phyloP scores from a whole-genome alignment of 768 basidiomycete genomes.

The Boletus bicolor region DNA sequence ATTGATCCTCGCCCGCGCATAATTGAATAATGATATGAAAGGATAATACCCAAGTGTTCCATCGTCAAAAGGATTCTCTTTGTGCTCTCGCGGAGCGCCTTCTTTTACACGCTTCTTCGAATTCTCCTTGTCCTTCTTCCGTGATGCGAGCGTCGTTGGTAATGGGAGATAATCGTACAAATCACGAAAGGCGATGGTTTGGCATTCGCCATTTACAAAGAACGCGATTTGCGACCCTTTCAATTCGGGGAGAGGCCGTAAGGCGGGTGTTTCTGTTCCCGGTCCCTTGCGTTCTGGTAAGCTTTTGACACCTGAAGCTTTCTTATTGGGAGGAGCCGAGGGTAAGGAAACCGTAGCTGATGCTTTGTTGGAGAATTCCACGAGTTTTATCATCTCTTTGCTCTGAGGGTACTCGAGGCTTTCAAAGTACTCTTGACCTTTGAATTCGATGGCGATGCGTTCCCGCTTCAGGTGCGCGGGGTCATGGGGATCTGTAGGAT shows the following conservation, averaged over 20 bases:
- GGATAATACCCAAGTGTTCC: constrained; percentile 95
- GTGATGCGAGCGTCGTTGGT: constrained; percentile 54
- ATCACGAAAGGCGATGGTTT: constrained; percentile 82
- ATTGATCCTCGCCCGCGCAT: constrained; percentile 80
- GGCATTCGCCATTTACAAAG: constrained; percentile 87
- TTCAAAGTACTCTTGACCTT: constrained; percentile 97
- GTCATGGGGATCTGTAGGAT: constrained; percentile 65
- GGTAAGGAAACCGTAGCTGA: constrained; percentile 54
- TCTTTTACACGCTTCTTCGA: constrained; percentile 57
- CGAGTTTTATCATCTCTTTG: constrained; percentile 90
- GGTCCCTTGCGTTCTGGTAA: constrained; percentile 53
- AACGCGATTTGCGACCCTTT: constrained; percentile 76
- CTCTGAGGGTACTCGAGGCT: constrained; percentile 81
- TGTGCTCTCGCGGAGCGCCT: constrained; percentile 65
- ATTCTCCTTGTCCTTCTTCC: constrained; percentile 55
- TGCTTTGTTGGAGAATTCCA: constrained; percentile 70
- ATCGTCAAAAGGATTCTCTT: constrained; percentile 88
- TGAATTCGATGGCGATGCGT: constrained; percentile 91
- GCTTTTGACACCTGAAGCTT: constrained; percentile 64
- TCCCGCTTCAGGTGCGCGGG: constrained; percentile 83
- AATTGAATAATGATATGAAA: constrained; percentile 90
- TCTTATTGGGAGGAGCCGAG: constrained; percentile 54
- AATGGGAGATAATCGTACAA: constrained; percentile 89
- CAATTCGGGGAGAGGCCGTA: constrained; percentile 69
- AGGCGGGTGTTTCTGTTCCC: constrained; percentile 35